Evolutionary conservation across 805 yeast genomes (phyloP).

Genomic region (Starmerella potacharoeniae): DNA sequence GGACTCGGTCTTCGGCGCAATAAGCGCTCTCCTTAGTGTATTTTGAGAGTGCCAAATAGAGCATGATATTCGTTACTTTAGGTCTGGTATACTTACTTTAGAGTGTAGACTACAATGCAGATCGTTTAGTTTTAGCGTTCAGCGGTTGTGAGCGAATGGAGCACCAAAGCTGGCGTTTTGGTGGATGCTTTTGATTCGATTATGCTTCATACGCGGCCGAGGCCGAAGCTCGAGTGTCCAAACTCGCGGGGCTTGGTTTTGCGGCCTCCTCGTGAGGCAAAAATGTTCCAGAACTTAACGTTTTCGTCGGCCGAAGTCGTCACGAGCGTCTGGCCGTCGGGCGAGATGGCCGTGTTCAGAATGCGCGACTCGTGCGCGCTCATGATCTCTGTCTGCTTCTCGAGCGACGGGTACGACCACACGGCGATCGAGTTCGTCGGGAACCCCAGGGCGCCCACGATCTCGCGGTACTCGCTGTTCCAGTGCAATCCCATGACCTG

Average conservation of each 20-base stretch:
- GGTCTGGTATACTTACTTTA: not conserved
- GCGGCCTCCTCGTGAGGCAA: slow-evolving; percentile 37
- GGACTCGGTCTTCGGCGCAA: too few species aligned
- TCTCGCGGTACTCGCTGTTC: slow-evolving; percentile 56
- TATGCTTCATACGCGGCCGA: not conserved
- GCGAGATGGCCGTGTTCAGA: slow-evolving; percentile 69
- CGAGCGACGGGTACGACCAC: slow-evolving; percentile 75
- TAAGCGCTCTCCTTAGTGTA: too few species aligned
- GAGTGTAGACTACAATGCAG: not conserved
- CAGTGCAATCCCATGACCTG: slow-evolving; percentile 90
- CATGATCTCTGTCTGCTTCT: slow-evolving; percentile 78
- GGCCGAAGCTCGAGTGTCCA: slow-evolving; percentile 1
- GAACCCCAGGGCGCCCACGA: slow-evolving; percentile 87
- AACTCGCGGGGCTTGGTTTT: not conserved
- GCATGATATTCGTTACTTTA: too few species aligned
- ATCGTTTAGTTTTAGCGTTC: too few species aligned
- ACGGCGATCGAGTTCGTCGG: slow-evolving; percentile 76
- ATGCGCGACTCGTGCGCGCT: slow-evolving; percentile 82
- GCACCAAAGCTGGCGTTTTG: too few species aligned
- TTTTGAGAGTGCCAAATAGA: too few species aligned
- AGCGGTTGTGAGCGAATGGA: too few species aligned
- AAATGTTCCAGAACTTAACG: slow-evolving; percentile 85
- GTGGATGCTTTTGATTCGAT: not conserved
- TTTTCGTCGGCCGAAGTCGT: slow-evolving; percentile 96
- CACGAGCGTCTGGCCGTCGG: slow-evolving; percentile 81